Conservation (phyloP, 2,329 filamentous ascomycete species). For the Aureobasidium namibiae region DNA sequence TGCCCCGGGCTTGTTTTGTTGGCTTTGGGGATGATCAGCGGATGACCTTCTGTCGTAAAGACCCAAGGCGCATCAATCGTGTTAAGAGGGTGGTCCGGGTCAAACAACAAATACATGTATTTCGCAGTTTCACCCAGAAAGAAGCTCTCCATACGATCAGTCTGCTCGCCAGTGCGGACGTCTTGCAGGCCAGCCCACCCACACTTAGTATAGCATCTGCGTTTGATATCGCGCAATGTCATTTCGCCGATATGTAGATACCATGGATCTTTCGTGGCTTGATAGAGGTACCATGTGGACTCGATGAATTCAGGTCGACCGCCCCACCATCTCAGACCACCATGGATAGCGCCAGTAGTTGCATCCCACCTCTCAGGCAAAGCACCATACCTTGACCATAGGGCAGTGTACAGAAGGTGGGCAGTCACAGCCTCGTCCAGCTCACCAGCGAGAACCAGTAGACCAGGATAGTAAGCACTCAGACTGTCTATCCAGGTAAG, state of each 20-base stretch:
- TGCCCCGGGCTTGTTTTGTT: slow-evolving; percentile 44
- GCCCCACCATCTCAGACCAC: slow-evolving; percentile 87
- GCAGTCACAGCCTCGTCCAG: slow-evolving; percentile 85
- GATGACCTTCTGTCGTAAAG: slow-evolving; percentile 94
- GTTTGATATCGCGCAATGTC: slow-evolving; percentile 79
- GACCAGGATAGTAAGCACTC: slow-evolving; percentile 87
- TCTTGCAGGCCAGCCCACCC: slow-evolving; percentile 78
- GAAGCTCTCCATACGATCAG: slow-evolving; percentile 97
- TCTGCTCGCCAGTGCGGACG: slow-evolving; percentile 63
- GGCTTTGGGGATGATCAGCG: slow-evolving; percentile 64
- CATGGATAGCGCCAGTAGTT: slow-evolving; percentile 72
- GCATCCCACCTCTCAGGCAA: slow-evolving; percentile 92
- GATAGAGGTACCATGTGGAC: slow-evolving; percentile 92
- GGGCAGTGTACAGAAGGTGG: slow-evolving; percentile 80
- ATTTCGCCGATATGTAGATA: slow-evolving; percentile 95
- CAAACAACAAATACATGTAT: slow-evolving; percentile 88
- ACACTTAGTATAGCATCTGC: slow-evolving; percentile 81
- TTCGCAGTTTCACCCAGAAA: slow-evolving; percentile 95
- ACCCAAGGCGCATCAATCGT: slow-evolving; percentile 79
- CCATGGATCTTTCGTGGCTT: slow-evolving; percentile 89
- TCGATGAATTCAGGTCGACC: slow-evolving; percentile 95
- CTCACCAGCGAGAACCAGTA: slow-evolving; percentile 78
- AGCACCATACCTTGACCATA: slow-evolving; percentile 93
- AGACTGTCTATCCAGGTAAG: slow-evolving; percentile 95
- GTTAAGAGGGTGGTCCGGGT: slow-evolving; percentile 78